Base-by-base conservation (phyloP, 306 rosid species). In the Vachellia pachyceras region DNA sequence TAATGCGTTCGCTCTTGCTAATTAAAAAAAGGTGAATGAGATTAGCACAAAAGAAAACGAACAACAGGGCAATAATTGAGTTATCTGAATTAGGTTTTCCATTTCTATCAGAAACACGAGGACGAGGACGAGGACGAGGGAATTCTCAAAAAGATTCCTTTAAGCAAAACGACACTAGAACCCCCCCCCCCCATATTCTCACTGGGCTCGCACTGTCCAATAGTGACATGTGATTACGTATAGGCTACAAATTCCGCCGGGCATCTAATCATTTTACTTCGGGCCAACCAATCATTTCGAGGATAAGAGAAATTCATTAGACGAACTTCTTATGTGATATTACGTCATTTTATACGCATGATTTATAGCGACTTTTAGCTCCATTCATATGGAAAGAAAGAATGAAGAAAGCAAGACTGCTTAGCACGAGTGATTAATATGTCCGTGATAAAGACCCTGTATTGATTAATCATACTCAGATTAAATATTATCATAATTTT, bases 221-320 rank as follows among this genome's bases (percentile, higher is more conserved):
- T 35, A 63, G 64, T 69, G 79, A 23, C 85, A 52, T 9, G 9
- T 23, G 71, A 81, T 84, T 82, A 75, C 80, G 75, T 76, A 52
- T 67, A 57, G 76, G 82, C 65, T 80, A 71, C 70, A n/a, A n/a
- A 73, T 84, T 54, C 42, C 54, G 15, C 54, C 65, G n/a, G n/a
- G n/a, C 52, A 52, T 20, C 79, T 81, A 77, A 74, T 86, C 47
- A 37, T 73, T 74, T 74, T 74, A 57, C n/a, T 40, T 77, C 42
- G 46, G 79, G 63, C 47, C 64, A 52, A 73, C 82, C 91, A 84
- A 79, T 87, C 85, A 79, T 86, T 73, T 47, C 50, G 42, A 76
- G 77, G 82, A 88, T 82, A 77, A 60, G 57, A 44, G 44, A 68
- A 23, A 55, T 20, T 7, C 25, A 55, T 55, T 60, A 25, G 49